Conservation (phyloP, 108 stramenopile species). For the Nannochloropsis salina region DNA sequence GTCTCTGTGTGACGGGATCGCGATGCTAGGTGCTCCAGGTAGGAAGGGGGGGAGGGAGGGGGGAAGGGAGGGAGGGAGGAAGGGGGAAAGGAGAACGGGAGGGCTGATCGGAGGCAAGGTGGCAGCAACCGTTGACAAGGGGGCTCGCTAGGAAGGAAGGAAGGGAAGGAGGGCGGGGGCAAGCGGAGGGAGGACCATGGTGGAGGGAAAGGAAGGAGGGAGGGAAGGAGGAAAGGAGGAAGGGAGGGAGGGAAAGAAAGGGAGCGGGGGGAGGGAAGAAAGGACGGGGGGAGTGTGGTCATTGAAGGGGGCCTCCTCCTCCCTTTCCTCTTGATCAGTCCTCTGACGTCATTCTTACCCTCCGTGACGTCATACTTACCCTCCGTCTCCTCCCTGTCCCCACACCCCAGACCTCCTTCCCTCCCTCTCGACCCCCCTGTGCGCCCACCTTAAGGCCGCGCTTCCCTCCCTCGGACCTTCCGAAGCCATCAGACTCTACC, state of each 20-base stretch:
- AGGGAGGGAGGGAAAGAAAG: too few relatives aligned
- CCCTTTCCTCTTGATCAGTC: neutral
- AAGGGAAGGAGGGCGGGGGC: too few relatives aligned
- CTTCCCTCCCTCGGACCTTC: conserved; percentile 15
- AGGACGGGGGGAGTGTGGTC: too few relatives aligned
- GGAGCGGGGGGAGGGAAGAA: too few relatives aligned
- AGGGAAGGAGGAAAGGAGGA: too few relatives aligned
- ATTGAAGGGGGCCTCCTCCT: too few relatives aligned
- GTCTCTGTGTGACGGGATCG: neutral
- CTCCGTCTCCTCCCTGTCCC: neutral
- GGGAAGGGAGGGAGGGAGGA: neutral
- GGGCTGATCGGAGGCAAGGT: too few relatives aligned
- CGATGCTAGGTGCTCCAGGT: neutral
- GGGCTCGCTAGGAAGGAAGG: too few relatives aligned
- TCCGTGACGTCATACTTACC: neutral
- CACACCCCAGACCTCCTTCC: neutral
- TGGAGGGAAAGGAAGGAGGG: too few relatives aligned
- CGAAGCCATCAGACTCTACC: neutral
- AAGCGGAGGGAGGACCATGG: too few relatives aligned
- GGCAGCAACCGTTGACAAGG: too few relatives aligned
- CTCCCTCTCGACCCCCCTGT: neutral
- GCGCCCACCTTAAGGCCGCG: neutral
- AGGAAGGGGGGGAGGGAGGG: neutral
- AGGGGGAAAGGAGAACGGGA: neutral
- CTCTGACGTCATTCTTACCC: neutral